These are phyloP conservation scores for Colletotrichum tofieldiae DNA, from an alignment of 2,329 filamentous ascomycete genomes.

Conservation along the genomic window DNA sequence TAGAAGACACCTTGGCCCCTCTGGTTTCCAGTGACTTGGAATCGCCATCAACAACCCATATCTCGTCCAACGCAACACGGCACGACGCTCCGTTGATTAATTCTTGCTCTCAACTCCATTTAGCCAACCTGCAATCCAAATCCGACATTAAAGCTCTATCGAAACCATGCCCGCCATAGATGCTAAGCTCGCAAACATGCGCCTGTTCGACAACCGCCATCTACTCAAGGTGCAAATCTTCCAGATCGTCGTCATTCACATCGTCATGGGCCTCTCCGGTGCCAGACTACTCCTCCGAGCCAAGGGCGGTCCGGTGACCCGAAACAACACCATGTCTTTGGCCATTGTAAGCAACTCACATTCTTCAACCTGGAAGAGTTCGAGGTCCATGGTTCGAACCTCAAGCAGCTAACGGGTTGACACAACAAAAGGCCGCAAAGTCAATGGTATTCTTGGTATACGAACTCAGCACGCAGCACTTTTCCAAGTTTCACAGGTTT, in stretches of 20 bases:
- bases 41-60: background rate
- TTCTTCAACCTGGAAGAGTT: background rate
- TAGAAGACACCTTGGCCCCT: background rate
- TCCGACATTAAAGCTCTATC: background rate
- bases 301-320: background rate
- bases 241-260: constrained; percentile 21
- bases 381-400: background rate
- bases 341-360: constrained; percentile 24
- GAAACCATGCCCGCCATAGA: background rate
- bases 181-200: background rate
- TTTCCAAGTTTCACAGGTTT: constrained; percentile 42
- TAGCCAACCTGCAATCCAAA: no score
- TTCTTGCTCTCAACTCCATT: no score
- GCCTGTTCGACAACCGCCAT: constrained; percentile 14
- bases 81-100: background rate
- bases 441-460: constrained; percentile 57
- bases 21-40: background rate
- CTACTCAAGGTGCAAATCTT: constrained; percentile 22
- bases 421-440: constrained; percentile 50
- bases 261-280: constrained; percentile 21
- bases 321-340: constrained; percentile 27
- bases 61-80: background rate
- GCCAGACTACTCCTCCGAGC: constrained; percentile 6
- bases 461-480: constrained; percentile 56
- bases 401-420: background rate